A percentile compares a stretch with the other conserved stretches of the same genome.
Conservation (phyloP, 2,329 filamentous ascomycete genomes). For the Monilinia polystroma region DNA sequence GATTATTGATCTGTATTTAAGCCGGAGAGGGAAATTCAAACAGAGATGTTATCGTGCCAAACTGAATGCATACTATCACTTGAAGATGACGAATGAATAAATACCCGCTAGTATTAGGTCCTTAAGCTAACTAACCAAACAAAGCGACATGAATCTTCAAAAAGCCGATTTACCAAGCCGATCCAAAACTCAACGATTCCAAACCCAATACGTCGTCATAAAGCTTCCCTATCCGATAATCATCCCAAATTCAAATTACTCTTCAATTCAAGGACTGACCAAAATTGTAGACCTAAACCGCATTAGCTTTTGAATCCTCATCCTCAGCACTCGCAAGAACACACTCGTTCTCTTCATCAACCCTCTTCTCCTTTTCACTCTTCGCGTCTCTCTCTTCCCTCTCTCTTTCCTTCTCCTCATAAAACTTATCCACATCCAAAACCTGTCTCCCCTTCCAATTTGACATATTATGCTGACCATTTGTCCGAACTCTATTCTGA, state of each 20-base stretch:
- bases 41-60: too few relatives aligned
- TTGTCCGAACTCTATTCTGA: conserved; percentile 52
- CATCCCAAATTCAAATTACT: background rate
- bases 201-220: background rate
- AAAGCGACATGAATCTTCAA: too few relatives aligned
- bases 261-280: conserved; percentile 8
- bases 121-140: too few relatives aligned
- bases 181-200: background rate
- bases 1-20: too few relatives aligned
- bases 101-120: too few relatives aligned
- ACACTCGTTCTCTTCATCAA: conserved; percentile 33
- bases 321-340: conserved; percentile 17
- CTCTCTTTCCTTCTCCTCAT: conserved; percentile 29
- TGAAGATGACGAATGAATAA: too few relatives aligned
- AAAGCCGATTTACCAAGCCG: too few relatives aligned
- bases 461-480: conserved; percentile 36
- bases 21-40: too few relatives aligned
- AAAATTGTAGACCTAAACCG: conserved; percentile 12
- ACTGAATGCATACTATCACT: too few relatives aligned
- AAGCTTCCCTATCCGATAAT: background rate
- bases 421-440: conserved; percentile 38
- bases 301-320: background rate
- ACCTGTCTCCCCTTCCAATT: conserved; percentile 39
- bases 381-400: conserved; percentile 31
- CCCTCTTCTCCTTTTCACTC: conserved; percentile 13